Evolutionary conservation across 2,329 filamentous ascomycete genomes (phyloP).

Genomic region (Paecilomyces dactylethromorphus): DNA sequence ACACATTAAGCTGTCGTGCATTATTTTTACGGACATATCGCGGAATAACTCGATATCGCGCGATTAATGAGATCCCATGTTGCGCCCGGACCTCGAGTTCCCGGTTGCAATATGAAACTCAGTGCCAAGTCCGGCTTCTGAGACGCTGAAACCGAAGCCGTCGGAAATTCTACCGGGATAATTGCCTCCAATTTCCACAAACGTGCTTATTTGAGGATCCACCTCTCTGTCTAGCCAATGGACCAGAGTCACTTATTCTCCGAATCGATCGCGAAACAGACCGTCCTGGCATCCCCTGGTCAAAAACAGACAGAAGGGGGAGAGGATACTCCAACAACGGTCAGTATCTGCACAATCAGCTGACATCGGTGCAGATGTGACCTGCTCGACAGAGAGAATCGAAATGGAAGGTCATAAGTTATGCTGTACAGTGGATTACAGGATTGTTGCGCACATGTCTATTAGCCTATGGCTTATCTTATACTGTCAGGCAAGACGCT

Average conservation of each 20-base stretch:
- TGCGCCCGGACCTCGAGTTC: neutral
- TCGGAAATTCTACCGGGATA: neutral
- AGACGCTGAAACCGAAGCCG: neutral
- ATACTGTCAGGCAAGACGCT: neutral
- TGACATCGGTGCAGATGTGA: neutral
- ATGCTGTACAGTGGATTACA: neutral
- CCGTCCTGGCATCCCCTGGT: neutral
- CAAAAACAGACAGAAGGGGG: neutral
- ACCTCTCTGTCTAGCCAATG: neutral
- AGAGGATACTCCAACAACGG: neutral
- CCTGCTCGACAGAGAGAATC: neutral
- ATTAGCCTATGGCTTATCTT: neutral
- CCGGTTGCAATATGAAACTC: neutral
- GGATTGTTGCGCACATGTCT: neutral
- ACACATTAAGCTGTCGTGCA: neutral
- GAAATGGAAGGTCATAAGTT: neutral
- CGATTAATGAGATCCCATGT: neutral
- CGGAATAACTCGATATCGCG: neutral
- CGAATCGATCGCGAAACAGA: neutral
- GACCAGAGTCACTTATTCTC: neutral
- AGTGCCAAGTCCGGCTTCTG: neutral
- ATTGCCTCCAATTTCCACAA: neutral
- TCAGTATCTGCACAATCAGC: neutral
- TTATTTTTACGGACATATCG: neutral
- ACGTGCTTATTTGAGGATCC: neutral